Base-by-base conservation (phyloP, 2,329 filamentous ascomycete genomes). In the Fusarium oligoseptatum region DNA sequence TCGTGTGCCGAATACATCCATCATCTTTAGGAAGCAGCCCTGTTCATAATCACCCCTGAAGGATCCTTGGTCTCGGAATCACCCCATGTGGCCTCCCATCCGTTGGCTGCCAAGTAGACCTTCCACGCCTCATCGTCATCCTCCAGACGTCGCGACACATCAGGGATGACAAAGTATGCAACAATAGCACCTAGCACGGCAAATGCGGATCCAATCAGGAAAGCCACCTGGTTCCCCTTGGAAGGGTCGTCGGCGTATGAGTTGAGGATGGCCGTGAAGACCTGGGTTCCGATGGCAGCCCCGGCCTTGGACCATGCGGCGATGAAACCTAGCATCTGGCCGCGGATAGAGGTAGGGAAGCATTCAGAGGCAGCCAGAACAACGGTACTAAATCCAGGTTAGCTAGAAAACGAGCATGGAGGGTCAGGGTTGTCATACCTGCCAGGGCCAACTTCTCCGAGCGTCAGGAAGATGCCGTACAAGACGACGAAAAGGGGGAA, bases 361-460 rank as follows among this genome's bases (percentile, higher is more conserved):
- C 83, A 86, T 67, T 89, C 87, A 0, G 85, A 83, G 0, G 85
- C 81, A 9, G 84, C 70, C 68, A 85, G 71, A 8, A 84, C 80
- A 8, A 84, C 83, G 2, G 83, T 84, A 37, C 82, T 83, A 34
- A 3, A 6, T 20, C 17, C 7, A 2, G 12, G 29, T 61, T 50
- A 32, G 17, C 60, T 50, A 11, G 8, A 2, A 27, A 12, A 37
- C 20, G 20, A 12, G 20, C 6, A 57, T 57, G 50, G 15, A 6
- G n/a, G 9, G 4, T 20, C 5, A 17, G 17, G 14, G 8, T 12
- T 36, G 8, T 27, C 74, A 64, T 78, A 81, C 75, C 83, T 85
- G 70, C 87, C 87, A 3, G 87, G 87, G 0, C 87, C 87, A 58
- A 89, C 84, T 68, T 88, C 86, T 1, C 87, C 86, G 0, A 88